phyloP scores from a whole-genome alignment of 345 rosid species.

The Eucalyptus tenuipes region DNA sequence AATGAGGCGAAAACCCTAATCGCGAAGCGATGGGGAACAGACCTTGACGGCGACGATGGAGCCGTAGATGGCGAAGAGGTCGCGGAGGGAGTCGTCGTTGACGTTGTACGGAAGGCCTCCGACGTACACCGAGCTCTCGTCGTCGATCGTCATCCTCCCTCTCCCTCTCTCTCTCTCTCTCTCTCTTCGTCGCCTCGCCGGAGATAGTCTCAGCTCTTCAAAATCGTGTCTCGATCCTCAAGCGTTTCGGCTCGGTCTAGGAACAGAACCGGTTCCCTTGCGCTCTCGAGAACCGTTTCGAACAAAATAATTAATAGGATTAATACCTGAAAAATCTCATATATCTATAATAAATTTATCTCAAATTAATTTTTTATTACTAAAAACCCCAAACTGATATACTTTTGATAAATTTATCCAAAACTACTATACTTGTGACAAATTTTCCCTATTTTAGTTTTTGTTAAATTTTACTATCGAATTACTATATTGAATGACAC shows the following conservation, averaged over 20 bases:
- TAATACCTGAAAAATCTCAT: no score
- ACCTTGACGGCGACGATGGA: conserved; percentile 69
- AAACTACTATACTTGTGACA: no score
- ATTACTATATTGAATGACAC: no score
- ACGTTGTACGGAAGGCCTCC: conserved; percentile 79
- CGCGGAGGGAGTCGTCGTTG: conserved; percentile 55
- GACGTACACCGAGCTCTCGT: conserved; percentile 70
- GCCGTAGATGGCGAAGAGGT: conserved; percentile 54
- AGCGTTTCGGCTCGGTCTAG: background rate
- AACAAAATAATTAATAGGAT: no score
- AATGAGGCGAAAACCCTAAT: background rate
- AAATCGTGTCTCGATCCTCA: background rate
- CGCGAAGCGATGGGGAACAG: background rate
- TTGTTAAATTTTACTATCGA: no score
- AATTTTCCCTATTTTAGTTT: no score
- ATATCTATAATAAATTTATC: no score
- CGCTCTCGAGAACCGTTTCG: no score
- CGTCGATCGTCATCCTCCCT: conserved; percentile 69
- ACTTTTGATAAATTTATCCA: no score
- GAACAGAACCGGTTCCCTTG: background rate
- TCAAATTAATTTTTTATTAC: no score
- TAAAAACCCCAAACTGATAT: no score
- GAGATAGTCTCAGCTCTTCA: background rate
- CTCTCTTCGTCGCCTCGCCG: background rate
- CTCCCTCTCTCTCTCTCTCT: background rate